Percentiles rank a stretch among this genome's conserved stretches.
These are phyloP conservation scores for Talinum fruticosum DNA, from an alignment of 148 eudicot species.

Conservation along the genomic window DNA sequence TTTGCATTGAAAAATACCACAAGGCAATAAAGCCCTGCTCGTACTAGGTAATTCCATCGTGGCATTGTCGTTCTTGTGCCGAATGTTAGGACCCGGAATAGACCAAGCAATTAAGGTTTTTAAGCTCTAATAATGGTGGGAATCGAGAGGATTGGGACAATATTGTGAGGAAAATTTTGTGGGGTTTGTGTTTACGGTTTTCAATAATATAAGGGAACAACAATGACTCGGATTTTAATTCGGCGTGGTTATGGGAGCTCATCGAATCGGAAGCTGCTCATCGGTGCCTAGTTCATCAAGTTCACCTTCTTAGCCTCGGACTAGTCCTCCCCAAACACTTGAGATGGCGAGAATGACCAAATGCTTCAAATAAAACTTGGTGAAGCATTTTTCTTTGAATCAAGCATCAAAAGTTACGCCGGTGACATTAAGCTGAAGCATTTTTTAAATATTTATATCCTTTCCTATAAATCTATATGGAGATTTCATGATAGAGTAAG, in stretches of 20 bases:
- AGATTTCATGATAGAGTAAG: too few relatives aligned
- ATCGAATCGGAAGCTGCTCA: conserved; percentile 49
- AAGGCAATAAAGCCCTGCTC: conserved; percentile 40
- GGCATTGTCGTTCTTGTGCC: conserved; percentile 59
- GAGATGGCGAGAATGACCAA: too few relatives aligned
- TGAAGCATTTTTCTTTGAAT: too few relatives aligned
- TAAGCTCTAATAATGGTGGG: conserved; percentile 45
- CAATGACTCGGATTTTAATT: conserved; percentile 86
- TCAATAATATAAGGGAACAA: conserved; percentile 3
- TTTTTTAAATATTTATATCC: too few relatives aligned
- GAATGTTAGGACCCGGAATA: conserved; percentile 74
- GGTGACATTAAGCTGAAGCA: too few relatives aligned
- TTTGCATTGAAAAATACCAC: not conserved
- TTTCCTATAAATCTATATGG: too few relatives aligned
- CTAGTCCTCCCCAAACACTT: conserved; percentile 31
- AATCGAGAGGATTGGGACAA: not conserved
- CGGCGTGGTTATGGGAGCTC: conserved; percentile 81
- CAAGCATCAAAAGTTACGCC: too few relatives aligned
- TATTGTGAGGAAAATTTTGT: conserved; percentile 1
- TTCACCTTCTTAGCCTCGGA: conserved; percentile 36
- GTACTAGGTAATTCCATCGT: conserved; percentile 54
- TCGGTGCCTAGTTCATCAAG: conserved; percentile 47
- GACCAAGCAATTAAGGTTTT: conserved; percentile 40
- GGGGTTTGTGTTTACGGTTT: conserved; percentile 10
- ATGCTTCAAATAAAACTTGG: too few relatives aligned